A percentile compares a stretch with the other conserved stretches of the same genome.
These are phyloP conservation scores for Phanerodontia chrysosporium DNA, from an alignment of 768 basidiomycete species.

Conservation along the genomic window DNA sequence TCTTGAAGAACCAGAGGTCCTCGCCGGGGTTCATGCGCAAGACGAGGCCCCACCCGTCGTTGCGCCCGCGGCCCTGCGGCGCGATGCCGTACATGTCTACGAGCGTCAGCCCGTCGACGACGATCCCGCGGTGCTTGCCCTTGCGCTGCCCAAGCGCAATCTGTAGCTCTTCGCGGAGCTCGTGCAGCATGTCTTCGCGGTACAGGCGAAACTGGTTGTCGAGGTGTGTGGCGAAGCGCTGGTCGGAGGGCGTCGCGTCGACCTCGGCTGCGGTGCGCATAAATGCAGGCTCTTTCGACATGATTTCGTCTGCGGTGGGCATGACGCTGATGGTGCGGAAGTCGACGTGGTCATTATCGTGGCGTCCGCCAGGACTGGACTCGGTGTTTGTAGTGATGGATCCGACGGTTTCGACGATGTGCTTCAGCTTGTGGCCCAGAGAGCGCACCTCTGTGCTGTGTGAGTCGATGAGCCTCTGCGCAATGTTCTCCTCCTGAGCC, in stretches of 20 bases:
- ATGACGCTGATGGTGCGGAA: slow-evolving; percentile 60
- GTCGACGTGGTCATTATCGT: slow-evolving; percentile 63
- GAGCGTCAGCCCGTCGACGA: slow-evolving; percentile 35
- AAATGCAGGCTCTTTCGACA: slow-evolving; percentile 41
- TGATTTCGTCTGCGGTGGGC: slow-evolving; percentile 58
- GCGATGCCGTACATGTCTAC: slow-evolving; percentile 32
- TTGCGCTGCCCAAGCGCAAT: slow-evolving; percentile 36
- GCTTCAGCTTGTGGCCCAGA: slow-evolving; percentile 36
- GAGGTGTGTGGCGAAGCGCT: slow-evolving; percentile 44
- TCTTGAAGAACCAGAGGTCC: slow-evolving; percentile 20
- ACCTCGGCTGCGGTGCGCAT: slow-evolving; percentile 40
- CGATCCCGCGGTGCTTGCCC: slow-evolving; percentile 33
- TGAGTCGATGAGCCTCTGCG: slow-evolving; percentile 24
- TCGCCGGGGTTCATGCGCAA: slow-evolving; percentile 28
- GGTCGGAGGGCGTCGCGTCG: slow-evolving; percentile 33
- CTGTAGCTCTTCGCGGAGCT: slow-evolving; percentile 53
- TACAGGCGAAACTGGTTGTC: slow-evolving; percentile 67
- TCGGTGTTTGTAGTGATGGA: slow-evolving; percentile 21
- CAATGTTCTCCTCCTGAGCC: slow-evolving; percentile 29
- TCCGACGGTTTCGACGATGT: slow-evolving; percentile 30
- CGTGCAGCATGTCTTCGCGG: slow-evolving; percentile 58
- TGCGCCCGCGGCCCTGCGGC: slow-evolving; percentile 20
- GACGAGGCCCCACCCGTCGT: slow-evolving; percentile 28
- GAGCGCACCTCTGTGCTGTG: slow-evolving; percentile 21
- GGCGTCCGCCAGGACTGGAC: slow-evolving; percentile 54